Percentiles rank a stretch among this genome's conserved stretches.
phyloP scores from a whole-genome alignment of 176 grass and related monocot species.

The Eremochloa ophiuroides region DNA sequence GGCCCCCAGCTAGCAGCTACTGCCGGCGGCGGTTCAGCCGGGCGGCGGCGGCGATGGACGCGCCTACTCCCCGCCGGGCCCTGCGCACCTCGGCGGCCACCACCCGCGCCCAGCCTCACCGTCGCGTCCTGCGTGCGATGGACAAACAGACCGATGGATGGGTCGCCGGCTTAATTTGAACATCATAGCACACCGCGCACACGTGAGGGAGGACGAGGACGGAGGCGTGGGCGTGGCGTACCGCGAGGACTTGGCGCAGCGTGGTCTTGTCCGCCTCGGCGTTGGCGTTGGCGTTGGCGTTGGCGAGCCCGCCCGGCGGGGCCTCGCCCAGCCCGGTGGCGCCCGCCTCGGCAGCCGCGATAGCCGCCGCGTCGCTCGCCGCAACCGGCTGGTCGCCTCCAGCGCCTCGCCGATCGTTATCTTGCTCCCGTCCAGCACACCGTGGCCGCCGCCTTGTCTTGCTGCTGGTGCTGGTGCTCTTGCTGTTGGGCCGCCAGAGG shows the following conservation, averaged over 20 bases:
- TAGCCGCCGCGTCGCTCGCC: slow-evolving; percentile 43
- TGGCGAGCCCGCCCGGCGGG: slow-evolving; percentile 10
- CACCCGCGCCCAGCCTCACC: slow-evolving; percentile 18
- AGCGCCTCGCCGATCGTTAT: slow-evolving; percentile 53
- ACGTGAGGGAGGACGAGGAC: background rate
- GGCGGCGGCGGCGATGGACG: slow-evolving; percentile 32
- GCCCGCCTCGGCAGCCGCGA: slow-evolving; percentile 20
- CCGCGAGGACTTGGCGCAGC: slow-evolving; percentile 42
- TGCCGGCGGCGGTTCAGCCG: slow-evolving; percentile 40
- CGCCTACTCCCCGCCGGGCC: too few relatives aligned
- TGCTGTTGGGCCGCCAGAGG: background rate
- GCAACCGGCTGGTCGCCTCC: slow-evolving; percentile 47
- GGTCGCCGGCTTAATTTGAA: too few relatives aligned
- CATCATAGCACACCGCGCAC: background rate
- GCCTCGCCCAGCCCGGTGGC: slow-evolving; percentile 13
- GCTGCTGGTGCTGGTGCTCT: too few relatives aligned
- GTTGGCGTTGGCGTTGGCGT: slow-evolving; percentile 27
- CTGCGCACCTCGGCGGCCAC: too few relatives aligned
- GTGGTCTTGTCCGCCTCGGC: slow-evolving; percentile 36
- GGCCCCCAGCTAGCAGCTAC: background rate
- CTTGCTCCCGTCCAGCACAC: slow-evolving; percentile 5
- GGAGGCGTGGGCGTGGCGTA: too few relatives aligned
- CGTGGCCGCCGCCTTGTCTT: background rate
- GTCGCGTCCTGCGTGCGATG: slow-evolving; percentile 29
- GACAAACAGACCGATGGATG: too few relatives aligned